phyloP scores from a whole-genome alignment of 306 rosid genomes.

The Cucurbita maxima region DNA sequence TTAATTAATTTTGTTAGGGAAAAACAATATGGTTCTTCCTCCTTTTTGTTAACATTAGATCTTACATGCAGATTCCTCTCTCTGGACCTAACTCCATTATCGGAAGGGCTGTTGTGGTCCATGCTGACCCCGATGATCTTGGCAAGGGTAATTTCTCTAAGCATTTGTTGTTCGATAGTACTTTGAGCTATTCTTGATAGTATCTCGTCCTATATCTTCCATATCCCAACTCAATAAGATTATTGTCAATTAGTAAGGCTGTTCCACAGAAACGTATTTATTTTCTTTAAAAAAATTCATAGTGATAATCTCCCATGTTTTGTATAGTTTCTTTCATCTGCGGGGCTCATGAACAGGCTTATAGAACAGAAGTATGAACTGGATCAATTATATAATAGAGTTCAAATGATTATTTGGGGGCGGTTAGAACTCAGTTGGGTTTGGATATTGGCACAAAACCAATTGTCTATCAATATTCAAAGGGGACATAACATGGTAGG shows the following conservation, averaged over 20 bases:
- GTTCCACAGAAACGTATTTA: background rate
- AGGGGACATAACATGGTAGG: background rate
- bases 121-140: constrained; percentile 85
- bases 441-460: background rate
- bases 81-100: constrained; percentile 61
- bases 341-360: background rate
- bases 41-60: constrained; percentile 3
- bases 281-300: background rate
- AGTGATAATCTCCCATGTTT: background rate
- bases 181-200: background rate
- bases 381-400: background rate
- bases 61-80: constrained; percentile 66
- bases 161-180: background rate
- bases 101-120: constrained; percentile 98
- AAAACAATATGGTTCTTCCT: background rate
- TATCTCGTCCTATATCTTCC: background rate
- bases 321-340: background rate
- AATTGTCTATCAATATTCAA: background rate
- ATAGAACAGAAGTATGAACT: background rate
- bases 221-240: background rate
- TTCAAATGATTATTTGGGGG: background rate
- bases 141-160: constrained; percentile 55
- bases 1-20: background rate
- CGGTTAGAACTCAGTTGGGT: background rate
- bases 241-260: background rate